Conservation (phyloP, 306 rosid genomes). For the Ormosia emarginata region DNA sequence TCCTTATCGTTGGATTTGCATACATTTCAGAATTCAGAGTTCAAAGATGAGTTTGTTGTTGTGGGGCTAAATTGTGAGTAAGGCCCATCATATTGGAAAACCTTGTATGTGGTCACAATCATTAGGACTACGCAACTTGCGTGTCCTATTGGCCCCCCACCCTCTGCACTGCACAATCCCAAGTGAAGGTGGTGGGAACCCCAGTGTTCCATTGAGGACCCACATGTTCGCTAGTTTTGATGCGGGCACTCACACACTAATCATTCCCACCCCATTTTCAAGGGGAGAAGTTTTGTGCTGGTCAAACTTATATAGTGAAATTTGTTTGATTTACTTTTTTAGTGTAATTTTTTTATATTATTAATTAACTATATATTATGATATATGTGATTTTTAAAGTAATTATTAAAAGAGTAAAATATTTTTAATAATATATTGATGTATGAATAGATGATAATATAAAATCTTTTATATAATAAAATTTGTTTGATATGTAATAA, state of each 20-base stretch:
- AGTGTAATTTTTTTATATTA: no score
- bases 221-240: conserved; percentile 7
- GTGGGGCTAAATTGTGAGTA: not conserved
- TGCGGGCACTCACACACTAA: conserved; percentile 3
- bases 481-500: no score
- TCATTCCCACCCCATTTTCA: no score
- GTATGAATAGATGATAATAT: no score
- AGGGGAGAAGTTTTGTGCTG: not conserved
- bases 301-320: not conserved
- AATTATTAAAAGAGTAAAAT: no score
- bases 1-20: conserved; percentile 19
- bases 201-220: not conserved
- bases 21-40: not conserved
- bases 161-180: not conserved
- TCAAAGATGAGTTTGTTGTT: not conserved
- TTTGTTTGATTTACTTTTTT: not conserved
- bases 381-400: no score
- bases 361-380: no score
- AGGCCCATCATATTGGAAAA: not conserved
- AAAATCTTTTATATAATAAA: no score
- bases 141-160: not conserved
- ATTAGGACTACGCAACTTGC: conserved; percentile 13
- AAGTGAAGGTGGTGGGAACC: not conserved
- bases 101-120: conserved; percentile 31
- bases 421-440: no score